phyloP scores from a whole-genome alignment of 2,329 filamentous ascomycete genomes.

The Ceratocystis cubensis region DNA sequence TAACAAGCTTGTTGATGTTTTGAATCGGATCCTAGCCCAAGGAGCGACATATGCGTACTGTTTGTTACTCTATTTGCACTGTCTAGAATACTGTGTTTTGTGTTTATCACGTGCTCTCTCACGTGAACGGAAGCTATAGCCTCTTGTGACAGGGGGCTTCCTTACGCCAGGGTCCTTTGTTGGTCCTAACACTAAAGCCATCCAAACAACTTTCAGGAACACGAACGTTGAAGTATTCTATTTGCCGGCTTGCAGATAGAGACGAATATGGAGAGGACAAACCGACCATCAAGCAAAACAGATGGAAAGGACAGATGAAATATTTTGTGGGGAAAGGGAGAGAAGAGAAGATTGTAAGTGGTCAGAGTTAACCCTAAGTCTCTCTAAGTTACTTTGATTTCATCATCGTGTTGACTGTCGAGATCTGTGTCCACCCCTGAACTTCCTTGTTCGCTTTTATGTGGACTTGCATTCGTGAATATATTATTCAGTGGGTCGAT shows the following conservation, averaged over 20 bases:
- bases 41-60: background rate
- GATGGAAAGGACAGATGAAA: background rate
- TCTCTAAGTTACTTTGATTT: background rate
- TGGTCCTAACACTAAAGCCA: slow-evolving; percentile 3
- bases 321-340: background rate
- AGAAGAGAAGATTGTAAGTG: background rate
- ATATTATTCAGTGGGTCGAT: background rate
- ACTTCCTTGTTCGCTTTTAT: background rate
- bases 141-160: background rate
- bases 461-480: background rate
- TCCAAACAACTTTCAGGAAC: slow-evolving; percentile 1
- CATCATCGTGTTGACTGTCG: background rate
- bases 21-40: background rate
- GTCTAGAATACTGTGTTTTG: background rate
- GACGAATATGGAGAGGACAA: background rate
- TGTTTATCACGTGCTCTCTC: background rate
- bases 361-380: background rate
- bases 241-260: background rate
- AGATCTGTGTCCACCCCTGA: background rate
- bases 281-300: background rate
- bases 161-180: slow-evolving; percentile 2
- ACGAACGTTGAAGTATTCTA: background rate
- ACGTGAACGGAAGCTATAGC: background rate
- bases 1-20: slow-evolving; percentile 1
- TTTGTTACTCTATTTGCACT: background rate